phyloP scores from a whole-genome alignment of 2,329 filamentous ascomycete species.

The Alternaria panax region DNA sequence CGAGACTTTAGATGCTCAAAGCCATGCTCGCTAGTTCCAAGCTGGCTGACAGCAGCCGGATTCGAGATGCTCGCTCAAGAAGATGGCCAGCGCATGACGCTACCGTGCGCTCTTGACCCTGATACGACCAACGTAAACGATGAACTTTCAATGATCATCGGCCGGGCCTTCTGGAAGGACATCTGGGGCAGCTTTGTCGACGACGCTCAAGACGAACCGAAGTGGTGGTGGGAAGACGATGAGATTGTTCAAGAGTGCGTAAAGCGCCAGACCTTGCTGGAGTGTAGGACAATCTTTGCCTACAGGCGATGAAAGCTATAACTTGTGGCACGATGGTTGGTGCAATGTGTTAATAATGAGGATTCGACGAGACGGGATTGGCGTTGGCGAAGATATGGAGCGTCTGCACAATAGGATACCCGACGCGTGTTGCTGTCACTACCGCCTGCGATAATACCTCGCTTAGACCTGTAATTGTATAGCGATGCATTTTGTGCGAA shows the following conservation, averaged over 20 bases:
- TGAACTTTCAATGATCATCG: constrained; percentile 47
- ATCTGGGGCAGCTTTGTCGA: constrained; percentile 49
- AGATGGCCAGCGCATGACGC: constrained; percentile 30
- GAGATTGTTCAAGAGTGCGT: constrained; percentile 48
- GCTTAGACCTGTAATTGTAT: neutral
- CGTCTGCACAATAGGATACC: constrained; percentile 15
- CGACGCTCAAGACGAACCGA: constrained; percentile 35
- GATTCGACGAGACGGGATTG: neutral
- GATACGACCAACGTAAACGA: constrained; percentile 29
- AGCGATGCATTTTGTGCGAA: neutral
- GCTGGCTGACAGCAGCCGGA: constrained; percentile 65
- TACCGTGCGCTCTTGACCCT: constrained; percentile 43
- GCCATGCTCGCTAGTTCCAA: constrained; percentile 65
- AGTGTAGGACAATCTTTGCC: constrained; percentile 48
- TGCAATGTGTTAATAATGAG: neutral
- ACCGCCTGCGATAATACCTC: constrained; percentile 2
- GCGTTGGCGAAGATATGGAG: neutral
- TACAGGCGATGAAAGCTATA: constrained; percentile 33
- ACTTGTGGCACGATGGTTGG: neutral
- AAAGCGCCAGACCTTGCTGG: constrained; percentile 46
- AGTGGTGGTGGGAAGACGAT: constrained; percentile 52
- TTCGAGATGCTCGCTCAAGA: constrained; percentile 49
- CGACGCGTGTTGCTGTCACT: constrained; percentile 13
- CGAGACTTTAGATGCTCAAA: constrained; percentile 65
- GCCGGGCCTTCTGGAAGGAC: constrained; percentile 48